Percentiles rank a stretch among this genome's conserved stretches.
Evolutionary conservation across 2,329 filamentous ascomycete species (phyloP).

Genomic region (Hawksworthiomyces lignivorus): DNA sequence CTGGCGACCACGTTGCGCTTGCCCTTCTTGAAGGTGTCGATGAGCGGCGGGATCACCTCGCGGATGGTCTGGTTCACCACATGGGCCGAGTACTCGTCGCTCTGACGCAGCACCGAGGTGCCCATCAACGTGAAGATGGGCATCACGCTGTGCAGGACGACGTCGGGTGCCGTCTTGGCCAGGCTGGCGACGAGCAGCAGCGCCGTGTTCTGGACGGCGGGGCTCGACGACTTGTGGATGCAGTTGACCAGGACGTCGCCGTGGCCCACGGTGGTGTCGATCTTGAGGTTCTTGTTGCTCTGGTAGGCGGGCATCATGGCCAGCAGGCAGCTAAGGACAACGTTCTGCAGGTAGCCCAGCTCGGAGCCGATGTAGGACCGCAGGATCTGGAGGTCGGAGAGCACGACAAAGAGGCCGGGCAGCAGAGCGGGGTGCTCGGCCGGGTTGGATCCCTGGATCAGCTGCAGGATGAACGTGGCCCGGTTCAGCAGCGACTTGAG

Average conservation of each 20-base stretch:
- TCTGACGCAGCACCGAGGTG: slow-evolving; percentile 79
- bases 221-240: slow-evolving; percentile 83
- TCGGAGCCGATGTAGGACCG: slow-evolving; percentile 75
- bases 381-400: slow-evolving; percentile 83
- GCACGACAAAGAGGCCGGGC: slow-evolving; percentile 69
- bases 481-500: slow-evolving; percentile 62
- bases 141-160: slow-evolving; percentile 96
- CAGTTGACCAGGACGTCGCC: slow-evolving; percentile 90
- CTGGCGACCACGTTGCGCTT: slow-evolving; percentile 71
- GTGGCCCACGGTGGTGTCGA: slow-evolving; percentile 73
- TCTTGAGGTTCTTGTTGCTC: slow-evolving; percentile 48
- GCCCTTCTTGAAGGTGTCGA: slow-evolving; percentile 74
- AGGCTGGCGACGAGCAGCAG: slow-evolving; percentile 81
- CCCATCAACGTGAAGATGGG: slow-evolving; percentile 99
- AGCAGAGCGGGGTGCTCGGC: slow-evolving; percentile 70
- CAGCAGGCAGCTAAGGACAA: slow-evolving; percentile 74
- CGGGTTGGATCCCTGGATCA: slow-evolving; percentile 74
- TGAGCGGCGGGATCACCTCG: slow-evolving; percentile 85
- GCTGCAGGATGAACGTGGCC: slow-evolving; percentile 78
- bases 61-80: slow-evolving; percentile 94
- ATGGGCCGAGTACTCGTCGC: slow-evolving; percentile 93
- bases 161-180: slow-evolving; percentile 78
- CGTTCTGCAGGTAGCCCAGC: slow-evolving; percentile 79
- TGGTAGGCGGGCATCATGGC: slow-evolving; percentile 77
- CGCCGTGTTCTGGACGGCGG: slow-evolving; percentile 88